These are phyloP conservation scores for Prunus persica DNA, from an alignment of 306 rosid species.

Conservation along the genomic window DNA sequence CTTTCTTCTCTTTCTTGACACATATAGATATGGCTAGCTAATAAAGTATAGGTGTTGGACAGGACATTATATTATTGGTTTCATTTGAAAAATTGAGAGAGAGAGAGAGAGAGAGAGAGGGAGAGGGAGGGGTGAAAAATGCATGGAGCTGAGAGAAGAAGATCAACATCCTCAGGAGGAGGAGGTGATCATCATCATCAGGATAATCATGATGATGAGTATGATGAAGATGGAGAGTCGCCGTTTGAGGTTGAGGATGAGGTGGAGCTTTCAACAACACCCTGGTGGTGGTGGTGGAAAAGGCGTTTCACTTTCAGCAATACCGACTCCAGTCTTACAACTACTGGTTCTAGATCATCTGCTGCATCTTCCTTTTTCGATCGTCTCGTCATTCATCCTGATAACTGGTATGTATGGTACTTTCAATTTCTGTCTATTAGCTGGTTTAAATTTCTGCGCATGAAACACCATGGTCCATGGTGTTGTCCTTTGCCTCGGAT, in stretches of 20 bases:
- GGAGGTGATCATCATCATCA: neutral
- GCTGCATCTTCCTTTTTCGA: neutral
- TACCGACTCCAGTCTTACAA: neutral
- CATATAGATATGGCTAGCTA: no score
- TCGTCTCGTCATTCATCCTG: conserved; percentile 35
- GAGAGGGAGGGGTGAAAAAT: neutral
- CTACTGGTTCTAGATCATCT: neutral
- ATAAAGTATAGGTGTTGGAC: no score
- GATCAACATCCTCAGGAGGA: neutral
- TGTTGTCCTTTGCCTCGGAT: no score
- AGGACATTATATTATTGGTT: no score
- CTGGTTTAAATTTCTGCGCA: neutral
- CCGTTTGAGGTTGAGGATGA: conserved; percentile 12
- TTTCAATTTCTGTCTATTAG: neutral
- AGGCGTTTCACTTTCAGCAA: neutral
- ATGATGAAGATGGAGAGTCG: conserved; percentile 15
- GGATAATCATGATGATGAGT: neutral
- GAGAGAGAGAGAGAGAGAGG: no score
- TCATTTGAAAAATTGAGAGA: no score
- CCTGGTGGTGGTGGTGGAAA: conserved; percentile 2
- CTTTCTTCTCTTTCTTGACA: neutral
- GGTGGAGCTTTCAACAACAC: neutral
- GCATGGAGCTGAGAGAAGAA: conserved; percentile 14
- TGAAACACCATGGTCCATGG: neutral
- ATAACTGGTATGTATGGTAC: conserved; percentile 21